These are phyloP conservation scores for Thermomyces lanuginosus DNA, from an alignment of 2,329 filamentous ascomycete species.

Conservation along the genomic window DNA sequence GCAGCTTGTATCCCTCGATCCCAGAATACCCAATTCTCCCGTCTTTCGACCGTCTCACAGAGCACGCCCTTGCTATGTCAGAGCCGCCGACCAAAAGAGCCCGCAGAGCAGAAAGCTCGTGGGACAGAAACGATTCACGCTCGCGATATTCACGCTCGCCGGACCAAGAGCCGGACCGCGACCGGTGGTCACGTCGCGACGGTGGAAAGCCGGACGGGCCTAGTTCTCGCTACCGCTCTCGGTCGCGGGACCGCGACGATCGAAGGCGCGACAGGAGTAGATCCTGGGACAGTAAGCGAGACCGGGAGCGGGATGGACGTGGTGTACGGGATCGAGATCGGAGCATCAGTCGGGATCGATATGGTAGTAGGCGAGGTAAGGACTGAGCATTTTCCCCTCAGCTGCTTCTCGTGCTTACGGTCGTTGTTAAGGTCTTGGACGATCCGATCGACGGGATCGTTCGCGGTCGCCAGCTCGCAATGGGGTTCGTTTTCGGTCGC, in stretches of 20 bases:
- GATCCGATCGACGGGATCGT: slow-evolving; percentile 19
- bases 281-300: slow-evolving; percentile 24
- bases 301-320: slow-evolving; percentile 22
- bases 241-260: slow-evolving; percentile 24
- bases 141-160: slow-evolving; percentile 13
- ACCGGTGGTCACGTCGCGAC: slow-evolving; percentile 24
- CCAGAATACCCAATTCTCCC: not conserved
- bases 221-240: slow-evolving; percentile 26
- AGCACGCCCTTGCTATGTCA: slow-evolving; percentile 26
- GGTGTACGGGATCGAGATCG: slow-evolving; percentile 24
- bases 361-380: slow-evolving; percentile 25
- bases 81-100: slow-evolving; percentile 38
- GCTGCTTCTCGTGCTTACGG: slow-evolving; percentile 2
- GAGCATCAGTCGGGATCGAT: slow-evolving; percentile 23
- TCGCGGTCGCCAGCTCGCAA: slow-evolving; percentile 23
- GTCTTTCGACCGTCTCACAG: not conserved
- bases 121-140: slow-evolving; percentile 33
- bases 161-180: slow-evolving; percentile 15
- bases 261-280: slow-evolving; percentile 28
- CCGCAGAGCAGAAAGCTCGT: slow-evolving; percentile 42
- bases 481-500: slow-evolving; percentile 18
- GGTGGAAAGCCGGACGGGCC: slow-evolving; percentile 24
- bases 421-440: slow-evolving; percentile 12
- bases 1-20: not conserved
- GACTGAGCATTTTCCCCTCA: slow-evolving; percentile 2